A percentile compares a stretch with the other conserved stretches of the same genome.
Evolutionary conservation across 208 protist genomes (phyloP).

Genomic region (Naegleria gruberi): DNA sequence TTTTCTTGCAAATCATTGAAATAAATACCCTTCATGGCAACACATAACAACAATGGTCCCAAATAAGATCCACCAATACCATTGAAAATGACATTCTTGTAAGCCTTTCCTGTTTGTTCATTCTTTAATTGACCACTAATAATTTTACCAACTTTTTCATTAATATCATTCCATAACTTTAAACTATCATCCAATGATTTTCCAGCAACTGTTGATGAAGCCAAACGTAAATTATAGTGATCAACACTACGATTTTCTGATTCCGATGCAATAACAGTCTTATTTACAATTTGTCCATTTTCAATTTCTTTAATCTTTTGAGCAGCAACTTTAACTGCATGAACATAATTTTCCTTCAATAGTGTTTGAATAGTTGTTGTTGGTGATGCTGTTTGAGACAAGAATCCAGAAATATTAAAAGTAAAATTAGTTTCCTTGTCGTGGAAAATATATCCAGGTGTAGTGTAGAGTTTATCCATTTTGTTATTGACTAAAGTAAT

Average conservation of each 20-base stretch:
- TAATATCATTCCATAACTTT: slow-evolving; percentile 25
- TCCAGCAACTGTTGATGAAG: slow-evolving; percentile 8
- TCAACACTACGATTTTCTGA: slow-evolving; percentile 40
- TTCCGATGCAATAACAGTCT: slow-evolving; percentile 13
- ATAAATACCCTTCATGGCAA: slow-evolving; percentile 1
- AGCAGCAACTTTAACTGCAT: background rate
- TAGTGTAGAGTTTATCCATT: background rate
- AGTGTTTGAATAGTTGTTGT: background rate
- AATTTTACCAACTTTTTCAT: background rate
- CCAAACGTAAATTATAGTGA: slow-evolving; percentile 40
- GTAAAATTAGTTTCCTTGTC: background rate
- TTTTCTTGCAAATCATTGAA: background rate
- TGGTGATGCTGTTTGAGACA: background rate
- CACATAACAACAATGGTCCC: slow-evolving; percentile 40
- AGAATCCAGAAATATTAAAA: background rate
- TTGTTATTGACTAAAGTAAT: no score
- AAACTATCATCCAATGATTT: slow-evolving; percentile 29
- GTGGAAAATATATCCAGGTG: background rate
- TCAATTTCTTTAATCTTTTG: background rate
- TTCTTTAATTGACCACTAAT: background rate
- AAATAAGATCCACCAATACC: slow-evolving; percentile 46
- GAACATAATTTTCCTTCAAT: background rate
- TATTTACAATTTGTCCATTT: background rate
- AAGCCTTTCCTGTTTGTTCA: slow-evolving; percentile 22
- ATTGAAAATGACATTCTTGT: slow-evolving; percentile 42